Evolutionary conservation across 176 grass and related monocot genomes (phyloP).

Genomic region (Triticum dicoccoides): DNA sequence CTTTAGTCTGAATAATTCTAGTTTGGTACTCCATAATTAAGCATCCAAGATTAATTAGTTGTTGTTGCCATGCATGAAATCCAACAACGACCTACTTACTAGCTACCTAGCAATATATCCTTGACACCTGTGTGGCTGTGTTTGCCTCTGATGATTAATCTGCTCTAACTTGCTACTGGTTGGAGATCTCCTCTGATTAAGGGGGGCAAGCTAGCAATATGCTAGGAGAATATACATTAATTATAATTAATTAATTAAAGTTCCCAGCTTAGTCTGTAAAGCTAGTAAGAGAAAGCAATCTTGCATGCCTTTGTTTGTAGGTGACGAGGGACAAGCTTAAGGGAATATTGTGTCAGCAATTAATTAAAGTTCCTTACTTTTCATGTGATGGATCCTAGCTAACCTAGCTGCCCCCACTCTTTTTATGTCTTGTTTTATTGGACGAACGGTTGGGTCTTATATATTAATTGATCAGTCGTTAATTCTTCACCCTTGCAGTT

Average conservation of each 20-base stretch:
- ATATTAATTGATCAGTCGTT: too few relatives aligned
- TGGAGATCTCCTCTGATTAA: neutral
- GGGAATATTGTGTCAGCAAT: conserved; percentile 7
- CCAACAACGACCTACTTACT: neutral
- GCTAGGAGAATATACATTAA: too few relatives aligned
- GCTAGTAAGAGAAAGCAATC: neutral
- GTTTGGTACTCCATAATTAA: neutral
- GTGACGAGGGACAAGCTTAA: neutral
- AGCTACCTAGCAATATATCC: neutral
- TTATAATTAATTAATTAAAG: neutral
- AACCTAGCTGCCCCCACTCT: neutral
- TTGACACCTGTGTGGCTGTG: neutral
- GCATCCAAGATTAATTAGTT: conserved; percentile 10
- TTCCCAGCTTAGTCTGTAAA: neutral
- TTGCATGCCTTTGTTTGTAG: neutral
- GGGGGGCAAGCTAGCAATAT: neutral
- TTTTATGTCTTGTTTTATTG: too few relatives aligned
- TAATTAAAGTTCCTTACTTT: neutral
- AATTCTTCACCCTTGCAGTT: neutral
- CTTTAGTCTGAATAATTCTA: neutral
- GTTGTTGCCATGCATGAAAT: neutral
- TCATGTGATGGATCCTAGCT: neutral
- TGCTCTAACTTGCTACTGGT: too few relatives aligned
- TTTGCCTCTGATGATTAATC: neutral
- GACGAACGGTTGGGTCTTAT: too few relatives aligned